Evolutionary conservation across 2,329 filamentous ascomycete species (phyloP), one percentile per base, ranked within the genome.

Genomic region (Pseudogymnoascus sp.): DNA sequence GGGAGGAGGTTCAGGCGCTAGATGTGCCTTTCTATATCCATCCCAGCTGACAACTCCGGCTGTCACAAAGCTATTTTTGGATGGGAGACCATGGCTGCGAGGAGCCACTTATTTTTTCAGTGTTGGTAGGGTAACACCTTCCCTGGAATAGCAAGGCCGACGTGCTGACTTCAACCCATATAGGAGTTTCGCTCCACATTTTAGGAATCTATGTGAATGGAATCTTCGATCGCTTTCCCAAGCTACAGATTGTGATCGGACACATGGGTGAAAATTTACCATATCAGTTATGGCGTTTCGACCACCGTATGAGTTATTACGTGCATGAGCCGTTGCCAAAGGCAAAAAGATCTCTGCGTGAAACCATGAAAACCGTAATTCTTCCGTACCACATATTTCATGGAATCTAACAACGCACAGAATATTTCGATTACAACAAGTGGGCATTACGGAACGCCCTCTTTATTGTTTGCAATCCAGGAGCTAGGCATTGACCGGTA

Each of bases 81-180:
- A 37, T 37, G 35, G 35, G 35, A 37, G 35, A 14, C 52, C 86
- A 86, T 68, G 83, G 87, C 69, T 83, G 79, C 1, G 86, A 88
- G 84, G 84, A 38, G 83, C 86, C 62, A 79, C 80, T 23, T 82
- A 85, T 76, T 75, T 88, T 70, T 88, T 87, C 74, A 88, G 88
- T 73, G 86, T 88, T 69, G 7, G 77, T 80, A 0, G 79, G 82
- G 64, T 89, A 81, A 78, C 83, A 86, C 66, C 71, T 80, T 21
- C 88, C 88, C 77, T 88, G 85, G 85, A 69, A 77, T 11, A 80
- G 79, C 0, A 78, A 81, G 7, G 78, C 77, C 1, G 81, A 86
- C 63, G 84, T 87, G 0, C 85, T 85, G 0, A 78, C 88, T 59
- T 88, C 88, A 68, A 76, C 88, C 0, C 86, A 88, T 71, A 88